A percentile compares a stretch with the other conserved stretches of the same genome.
Conservation (phyloP, 2,329 filamentous ascomycete species). For the Fusarium sp. region DNA sequence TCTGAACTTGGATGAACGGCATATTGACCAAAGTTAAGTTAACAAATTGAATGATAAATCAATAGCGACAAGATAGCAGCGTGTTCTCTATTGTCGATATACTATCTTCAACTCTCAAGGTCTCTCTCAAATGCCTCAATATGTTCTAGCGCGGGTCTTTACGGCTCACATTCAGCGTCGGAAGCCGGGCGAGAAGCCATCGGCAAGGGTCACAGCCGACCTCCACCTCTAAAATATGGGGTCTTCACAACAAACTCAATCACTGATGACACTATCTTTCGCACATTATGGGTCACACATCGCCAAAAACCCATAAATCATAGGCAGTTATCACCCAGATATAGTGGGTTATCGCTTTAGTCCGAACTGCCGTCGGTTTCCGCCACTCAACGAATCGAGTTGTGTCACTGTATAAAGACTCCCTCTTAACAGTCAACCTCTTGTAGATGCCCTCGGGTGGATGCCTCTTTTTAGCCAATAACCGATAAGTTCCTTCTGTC, state of each 20-base stretch:
- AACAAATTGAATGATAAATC: neutral
- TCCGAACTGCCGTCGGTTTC: constrained; percentile 11
- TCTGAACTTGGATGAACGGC: constrained; percentile 37
- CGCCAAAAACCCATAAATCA: neutral
- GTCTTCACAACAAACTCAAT: neutral
- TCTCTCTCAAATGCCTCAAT: constrained; percentile 1
- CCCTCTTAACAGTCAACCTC: constrained; percentile 1
- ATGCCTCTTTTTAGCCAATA: constrained; percentile 1
- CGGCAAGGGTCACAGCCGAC: constrained; percentile 17
- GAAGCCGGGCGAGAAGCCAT: constrained; percentile 13
- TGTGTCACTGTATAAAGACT: constrained; percentile 19
- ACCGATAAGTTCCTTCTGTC: neutral
- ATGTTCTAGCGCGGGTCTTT: neutral
- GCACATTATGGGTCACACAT: neutral
- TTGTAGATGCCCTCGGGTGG: neutral
- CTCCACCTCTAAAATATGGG: constrained; percentile 4
- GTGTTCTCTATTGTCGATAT: neutral
- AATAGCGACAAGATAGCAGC: neutral
- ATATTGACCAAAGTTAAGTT: neutral
- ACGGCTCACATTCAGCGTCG: neutral
- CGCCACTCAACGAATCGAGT: neutral
- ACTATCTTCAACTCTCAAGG: neutral
- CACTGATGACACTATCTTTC: neutral
- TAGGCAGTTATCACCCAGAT: neutral
- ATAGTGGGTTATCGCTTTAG: neutral